These are phyloP conservation scores for Candida piceae DNA, from an alignment of 805 yeast species.

Conservation along the genomic window DNA sequence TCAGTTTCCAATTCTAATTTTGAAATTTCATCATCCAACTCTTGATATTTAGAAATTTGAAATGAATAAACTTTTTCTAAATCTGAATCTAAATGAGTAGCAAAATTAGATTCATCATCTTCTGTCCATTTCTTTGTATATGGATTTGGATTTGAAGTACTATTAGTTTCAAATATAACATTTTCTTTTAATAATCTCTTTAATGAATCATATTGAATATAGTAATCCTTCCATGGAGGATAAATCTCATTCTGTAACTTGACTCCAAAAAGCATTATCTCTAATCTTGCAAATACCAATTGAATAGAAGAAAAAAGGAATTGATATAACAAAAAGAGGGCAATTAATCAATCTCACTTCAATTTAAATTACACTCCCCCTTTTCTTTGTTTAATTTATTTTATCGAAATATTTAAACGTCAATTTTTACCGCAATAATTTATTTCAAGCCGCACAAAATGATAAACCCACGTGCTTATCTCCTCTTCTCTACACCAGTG, in stretches of 20 bases:
- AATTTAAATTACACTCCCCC: no score
- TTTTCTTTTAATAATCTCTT: slow-evolving; percentile 69
- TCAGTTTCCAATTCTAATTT: slow-evolving; percentile 58
- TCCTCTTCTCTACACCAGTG: background rate
- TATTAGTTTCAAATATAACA: slow-evolving; percentile 25
- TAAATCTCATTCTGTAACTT: slow-evolving; percentile 77
- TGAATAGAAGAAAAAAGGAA: no score
- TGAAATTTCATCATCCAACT: slow-evolving; percentile 59
- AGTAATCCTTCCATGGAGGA: slow-evolving; percentile 81
- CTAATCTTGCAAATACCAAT: no score
- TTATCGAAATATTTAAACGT: no score
- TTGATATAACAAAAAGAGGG: no score
- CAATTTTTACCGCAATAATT: no score
- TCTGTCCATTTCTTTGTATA: slow-evolving; percentile 51
- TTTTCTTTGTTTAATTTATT: no score
- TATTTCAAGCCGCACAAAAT: no score
- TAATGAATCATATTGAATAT: slow-evolving; percentile 59
- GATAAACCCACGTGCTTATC: background rate
- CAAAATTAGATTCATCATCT: slow-evolving; percentile 66
- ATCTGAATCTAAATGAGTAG: slow-evolving; percentile 59
- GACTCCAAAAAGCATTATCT: slow-evolving; percentile 75
- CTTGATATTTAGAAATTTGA: slow-evolving; percentile 62
- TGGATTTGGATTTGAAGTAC: slow-evolving; percentile 1
- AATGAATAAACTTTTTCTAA: slow-evolving; percentile 74
- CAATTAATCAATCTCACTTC: no score